phyloP scores from a whole-genome alignment of 257 asterid genomes.

The Lavandula angustifolia region DNA sequence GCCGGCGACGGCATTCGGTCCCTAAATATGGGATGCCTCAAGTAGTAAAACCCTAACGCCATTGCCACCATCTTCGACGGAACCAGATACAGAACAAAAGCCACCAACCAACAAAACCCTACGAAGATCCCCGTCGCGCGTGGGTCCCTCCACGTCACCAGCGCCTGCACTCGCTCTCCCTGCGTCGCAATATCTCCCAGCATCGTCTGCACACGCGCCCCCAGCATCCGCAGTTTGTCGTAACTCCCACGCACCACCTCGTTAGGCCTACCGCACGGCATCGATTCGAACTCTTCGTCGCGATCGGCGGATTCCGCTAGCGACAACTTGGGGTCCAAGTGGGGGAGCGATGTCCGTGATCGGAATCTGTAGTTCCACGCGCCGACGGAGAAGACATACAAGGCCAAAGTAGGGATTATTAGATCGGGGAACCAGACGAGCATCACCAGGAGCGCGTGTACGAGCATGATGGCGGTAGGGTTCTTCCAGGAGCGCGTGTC shows the following conservation, averaged over 20 bases:
- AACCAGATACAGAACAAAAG: constrained; percentile 60
- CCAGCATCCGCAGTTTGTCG: constrained; percentile 66
- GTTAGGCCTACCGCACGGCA: constrained; percentile 61
- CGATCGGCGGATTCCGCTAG: constrained; percentile 59
- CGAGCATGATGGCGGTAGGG: constrained; percentile 71
- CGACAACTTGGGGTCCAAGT: constrained; percentile 68
- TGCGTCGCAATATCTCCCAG: constrained; percentile 84
- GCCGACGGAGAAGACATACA: constrained; percentile 71
- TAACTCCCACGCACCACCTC: constrained; percentile 69
- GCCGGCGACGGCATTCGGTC: constrained; percentile 90
- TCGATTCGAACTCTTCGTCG: constrained; percentile 73
- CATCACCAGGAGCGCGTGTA: constrained; percentile 64
- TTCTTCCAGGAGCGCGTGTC: constrained; percentile 90
- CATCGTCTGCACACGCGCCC: constrained; percentile 74
- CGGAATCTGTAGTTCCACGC: constrained; percentile 84
- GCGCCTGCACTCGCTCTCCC: constrained; percentile 78
- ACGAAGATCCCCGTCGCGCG: constrained; percentile 91
- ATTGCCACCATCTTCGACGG: constrained; percentile 84
- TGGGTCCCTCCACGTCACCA: constrained; percentile 89
- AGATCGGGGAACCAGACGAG: constrained; percentile 83
- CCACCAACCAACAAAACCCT: constrained; percentile 63
- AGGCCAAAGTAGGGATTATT: constrained; percentile 67
- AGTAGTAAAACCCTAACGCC: constrained; percentile 85
- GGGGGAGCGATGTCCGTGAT: constrained; percentile 51
- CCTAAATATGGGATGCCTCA: constrained; percentile 86